Percentiles rank a stretch among this genome's conserved stretches.
Evolutionary conservation across 306 rosid genomes (phyloP).

Genomic region (Quercus suber): DNA sequence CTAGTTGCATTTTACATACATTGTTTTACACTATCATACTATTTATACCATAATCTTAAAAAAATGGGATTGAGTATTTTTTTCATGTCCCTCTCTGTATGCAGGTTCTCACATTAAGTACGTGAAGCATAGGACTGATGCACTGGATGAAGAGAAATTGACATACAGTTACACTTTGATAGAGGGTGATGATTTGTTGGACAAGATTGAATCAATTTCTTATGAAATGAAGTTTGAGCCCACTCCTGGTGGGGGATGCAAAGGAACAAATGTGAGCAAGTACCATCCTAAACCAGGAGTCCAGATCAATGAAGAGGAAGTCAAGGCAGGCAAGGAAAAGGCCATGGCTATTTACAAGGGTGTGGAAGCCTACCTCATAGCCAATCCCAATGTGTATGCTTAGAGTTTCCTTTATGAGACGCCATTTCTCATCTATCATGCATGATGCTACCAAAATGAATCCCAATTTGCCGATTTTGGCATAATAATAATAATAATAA

Average conservation of each 20-base stretch:
- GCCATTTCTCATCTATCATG: background rate
- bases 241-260: constrained; percentile 28
- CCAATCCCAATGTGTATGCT: constrained; percentile 37
- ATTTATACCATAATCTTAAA: background rate
- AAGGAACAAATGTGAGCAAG: constrained; percentile 19
- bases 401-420: constrained; percentile 6
- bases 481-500: too few relatives aligned
- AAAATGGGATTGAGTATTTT: background rate
- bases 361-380: constrained; percentile 39
- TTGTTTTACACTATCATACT: background rate
- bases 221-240: constrained; percentile 37
- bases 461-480: background rate
- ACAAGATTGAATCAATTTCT: constrained; percentile 25
- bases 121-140: constrained; percentile 41
- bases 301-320: constrained; percentile 40
- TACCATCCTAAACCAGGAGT: constrained; percentile 34
- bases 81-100: background rate
- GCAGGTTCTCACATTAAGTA: constrained; percentile 23
- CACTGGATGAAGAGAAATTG: constrained; percentile 30
- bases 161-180: constrained; percentile 24
- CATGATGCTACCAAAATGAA: background rate
- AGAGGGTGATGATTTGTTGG: constrained; percentile 25
- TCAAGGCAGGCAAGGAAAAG: constrained; percentile 30
- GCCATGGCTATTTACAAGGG: constrained; percentile 16
- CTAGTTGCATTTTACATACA: constrained; percentile 8